Percentiles rank a stretch among this genome's conserved stretches.
phyloP scores from a whole-genome alignment of 768 basidiomycete species.

The Agrocybe chaxingu region DNA sequence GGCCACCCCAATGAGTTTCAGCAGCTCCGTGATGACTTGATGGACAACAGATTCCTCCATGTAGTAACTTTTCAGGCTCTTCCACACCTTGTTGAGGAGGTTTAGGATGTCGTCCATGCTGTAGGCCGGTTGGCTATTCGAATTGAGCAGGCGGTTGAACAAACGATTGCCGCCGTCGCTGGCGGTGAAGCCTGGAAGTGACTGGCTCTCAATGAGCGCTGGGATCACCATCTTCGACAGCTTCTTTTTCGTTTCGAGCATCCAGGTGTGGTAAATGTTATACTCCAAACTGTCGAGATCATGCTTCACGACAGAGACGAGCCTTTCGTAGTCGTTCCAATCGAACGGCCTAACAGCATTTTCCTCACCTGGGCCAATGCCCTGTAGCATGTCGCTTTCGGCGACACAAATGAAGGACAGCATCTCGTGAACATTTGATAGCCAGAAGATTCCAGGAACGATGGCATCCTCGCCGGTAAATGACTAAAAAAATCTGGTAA shows the following conservation, averaged over 20 bases:
- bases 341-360: conserved; percentile 89
- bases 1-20: conserved; percentile 93
- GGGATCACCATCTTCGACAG: conserved; percentile 98
- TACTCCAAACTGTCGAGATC: conserved; percentile 98
- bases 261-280: conserved; percentile 99
- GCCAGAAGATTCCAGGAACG: conserved; percentile 96
- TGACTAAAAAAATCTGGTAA: conserved; percentile 44
- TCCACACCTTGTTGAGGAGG: conserved; percentile 96
- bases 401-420: conserved; percentile 98
- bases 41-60: conserved; percentile 97
- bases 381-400: conserved; percentile 98
- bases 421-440: conserved; percentile 99
- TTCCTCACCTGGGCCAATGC: conserved; percentile 95
- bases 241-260: conserved; percentile 96
- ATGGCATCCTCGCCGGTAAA: conserved; percentile 94
- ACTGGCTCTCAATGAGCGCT: conserved; percentile 97
- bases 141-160: conserved; percentile 88
- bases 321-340: conserved; percentile 94
- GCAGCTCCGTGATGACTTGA: conserved; percentile 90
- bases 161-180: conserved; percentile 90
- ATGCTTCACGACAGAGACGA: conserved; percentile 98
- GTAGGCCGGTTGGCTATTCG: conserved; percentile 85
- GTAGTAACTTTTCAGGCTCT: conserved; percentile 96
- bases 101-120: conserved; percentile 99
- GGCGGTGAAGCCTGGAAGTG: conserved; percentile 95